Conservation (phyloP, 257 asterid genomes). For the Galeopsis tetrahit region DNA sequence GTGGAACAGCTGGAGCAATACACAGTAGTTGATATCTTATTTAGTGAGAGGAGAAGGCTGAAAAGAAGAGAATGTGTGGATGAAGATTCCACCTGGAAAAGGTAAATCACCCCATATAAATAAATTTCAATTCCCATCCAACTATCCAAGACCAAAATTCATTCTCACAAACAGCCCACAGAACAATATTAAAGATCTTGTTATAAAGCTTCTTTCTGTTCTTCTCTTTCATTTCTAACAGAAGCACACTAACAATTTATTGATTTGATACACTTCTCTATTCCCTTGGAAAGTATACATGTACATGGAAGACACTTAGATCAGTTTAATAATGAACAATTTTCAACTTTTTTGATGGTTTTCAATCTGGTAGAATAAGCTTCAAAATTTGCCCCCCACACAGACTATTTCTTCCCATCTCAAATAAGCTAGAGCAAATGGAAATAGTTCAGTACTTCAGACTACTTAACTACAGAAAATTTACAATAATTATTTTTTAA, state of each 20-base stretch:
- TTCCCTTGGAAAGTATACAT: background rate
- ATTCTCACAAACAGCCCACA: background rate
- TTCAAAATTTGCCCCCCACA: constrained; percentile 18
- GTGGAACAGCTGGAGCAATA: background rate
- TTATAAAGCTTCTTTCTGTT: background rate
- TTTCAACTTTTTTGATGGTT: background rate
- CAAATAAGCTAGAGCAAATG: background rate
- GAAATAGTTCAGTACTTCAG: background rate
- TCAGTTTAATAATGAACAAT: background rate
- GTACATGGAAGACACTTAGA: background rate
- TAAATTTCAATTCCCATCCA: background rate
- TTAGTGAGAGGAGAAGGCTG: background rate
- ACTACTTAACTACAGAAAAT: constrained; percentile 1
- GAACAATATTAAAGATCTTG: background rate
- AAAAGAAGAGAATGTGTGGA: background rate
- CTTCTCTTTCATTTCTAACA: background rate
- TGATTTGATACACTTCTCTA: background rate
- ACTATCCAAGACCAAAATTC: background rate
- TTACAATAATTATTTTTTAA: background rate
- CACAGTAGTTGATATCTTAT: background rate
- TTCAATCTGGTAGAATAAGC: constrained; percentile 12
- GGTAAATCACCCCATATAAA: background rate
- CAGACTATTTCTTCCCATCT: background rate
- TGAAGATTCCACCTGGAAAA: background rate
- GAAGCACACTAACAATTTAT: background rate